Base-by-base conservation (phyloP, 2,329 filamentous ascomycete genomes). In the Ophiognomonia clavigignenti-juglandacearum region DNA sequence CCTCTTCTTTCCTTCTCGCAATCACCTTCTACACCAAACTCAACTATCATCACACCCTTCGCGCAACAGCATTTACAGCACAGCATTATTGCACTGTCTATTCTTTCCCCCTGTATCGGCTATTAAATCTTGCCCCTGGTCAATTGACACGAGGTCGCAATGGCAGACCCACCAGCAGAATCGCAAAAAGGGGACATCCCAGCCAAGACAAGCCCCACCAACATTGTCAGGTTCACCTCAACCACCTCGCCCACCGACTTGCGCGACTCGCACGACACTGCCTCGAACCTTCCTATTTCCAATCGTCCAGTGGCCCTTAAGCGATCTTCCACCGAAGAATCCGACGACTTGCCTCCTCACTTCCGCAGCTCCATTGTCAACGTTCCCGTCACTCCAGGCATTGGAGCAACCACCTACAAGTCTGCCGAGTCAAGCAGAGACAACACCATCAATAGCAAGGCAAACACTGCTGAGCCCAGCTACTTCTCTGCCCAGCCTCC, bases 341-440 rank as follows among this genome's bases (percentile, higher is more conserved):
- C 39, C 6, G 34, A 36, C 34, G 18, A 36, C 34, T 58, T 68
- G 10, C 63, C 64, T 5, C 60, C 66, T 16, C 65, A 70, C 51
- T 46, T 64, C 45, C 63, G 63, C 29, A 36, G 55, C 3, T 59
- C 63, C 3, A 54, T 65, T 50, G 65, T 54, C 29, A 54, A 58
- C 20, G 59, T 71, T 22, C 68, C 68, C n/a, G 68, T 71, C 16
- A 71, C 68, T 4, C 68, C 68, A 4, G 68, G 61, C 27, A 68
- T 70, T 40, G 51, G 56, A 22, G 49, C 54, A 32, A 53, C 58
- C 9, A 62, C 64, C 7, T 68, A 69, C 54, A 11, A 11, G 18
- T 27, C 59, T 3, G 45, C 52, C 13, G 55, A 57, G 19, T 44
- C 50, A 14, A 55, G 48, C 43, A 51, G 48, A 31, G 54, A 56